Conservation (phyloP, 2,329 filamentous ascomycete species). For the Geosmithia flava region DNA sequence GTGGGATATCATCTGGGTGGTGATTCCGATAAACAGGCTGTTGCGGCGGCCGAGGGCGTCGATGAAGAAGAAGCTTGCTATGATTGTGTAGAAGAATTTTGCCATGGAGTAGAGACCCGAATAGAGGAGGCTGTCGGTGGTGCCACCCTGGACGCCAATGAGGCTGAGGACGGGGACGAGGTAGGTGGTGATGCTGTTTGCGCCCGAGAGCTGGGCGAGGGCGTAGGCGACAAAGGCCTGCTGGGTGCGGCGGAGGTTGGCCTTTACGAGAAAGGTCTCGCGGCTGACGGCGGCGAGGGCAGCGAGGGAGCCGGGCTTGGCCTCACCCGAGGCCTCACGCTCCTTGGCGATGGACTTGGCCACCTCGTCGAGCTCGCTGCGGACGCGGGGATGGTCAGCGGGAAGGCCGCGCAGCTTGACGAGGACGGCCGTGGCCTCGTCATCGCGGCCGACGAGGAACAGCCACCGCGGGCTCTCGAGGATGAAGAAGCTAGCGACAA, state of each 20-base stretch:
- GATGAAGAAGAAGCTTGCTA: slow-evolving; percentile 29
- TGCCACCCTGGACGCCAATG: slow-evolving; percentile 16
- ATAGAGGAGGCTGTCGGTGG: slow-evolving; percentile 20
- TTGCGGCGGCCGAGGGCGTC: slow-evolving; percentile 27
- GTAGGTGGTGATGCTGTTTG: slow-evolving; percentile 29
- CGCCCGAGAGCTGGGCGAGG: slow-evolving; percentile 29
- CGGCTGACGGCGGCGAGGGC: slow-evolving; percentile 6
- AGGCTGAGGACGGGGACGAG: slow-evolving; percentile 27
- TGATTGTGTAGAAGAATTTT: slow-evolving; percentile 27
- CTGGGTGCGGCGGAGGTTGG: slow-evolving; percentile 26
- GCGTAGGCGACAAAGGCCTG: slow-evolving; percentile 22
- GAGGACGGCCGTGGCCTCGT: slow-evolving; percentile 10
- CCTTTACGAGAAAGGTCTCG: slow-evolving; percentile 2
- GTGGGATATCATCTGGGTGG: slow-evolving; percentile 24
- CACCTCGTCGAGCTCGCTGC: slow-evolving; percentile 16
- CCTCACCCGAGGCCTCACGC: background rate
- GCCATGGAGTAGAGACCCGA: slow-evolving; percentile 27
- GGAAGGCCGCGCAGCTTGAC: slow-evolving; percentile 13
- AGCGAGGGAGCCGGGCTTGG: no score
- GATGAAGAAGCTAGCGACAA: slow-evolving; percentile 17
- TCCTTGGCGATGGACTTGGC: background rate
- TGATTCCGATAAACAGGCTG: slow-evolving; percentile 21
- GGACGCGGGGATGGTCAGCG: slow-evolving; percentile 5
- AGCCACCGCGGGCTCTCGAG: slow-evolving; percentile 23
- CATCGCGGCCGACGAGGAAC: slow-evolving; percentile 14